Conservation (phyloP, 805 yeast species). For the Myxozyma vanderwaltii region DNA sequence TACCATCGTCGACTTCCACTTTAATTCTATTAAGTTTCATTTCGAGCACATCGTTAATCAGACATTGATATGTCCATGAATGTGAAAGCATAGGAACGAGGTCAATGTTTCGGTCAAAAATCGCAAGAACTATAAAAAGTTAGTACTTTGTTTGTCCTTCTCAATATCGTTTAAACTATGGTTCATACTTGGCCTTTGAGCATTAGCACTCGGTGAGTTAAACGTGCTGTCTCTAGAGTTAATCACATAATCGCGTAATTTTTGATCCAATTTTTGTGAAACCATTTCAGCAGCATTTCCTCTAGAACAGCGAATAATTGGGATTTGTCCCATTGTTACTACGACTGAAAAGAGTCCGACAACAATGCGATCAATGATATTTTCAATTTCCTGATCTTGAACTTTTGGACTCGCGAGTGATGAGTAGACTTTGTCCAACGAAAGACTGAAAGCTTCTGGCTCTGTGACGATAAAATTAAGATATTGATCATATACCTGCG, state of each 20-base stretch:
- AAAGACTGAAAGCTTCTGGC: conserved; percentile 83
- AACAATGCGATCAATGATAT: conserved; percentile 68
- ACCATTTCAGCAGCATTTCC: conserved; percentile 96
- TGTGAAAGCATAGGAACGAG: conserved; percentile 92
- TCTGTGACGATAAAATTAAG: conserved; percentile 90
- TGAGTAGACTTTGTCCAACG: conserved; percentile 64
- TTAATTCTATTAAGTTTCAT: conserved; percentile 81
- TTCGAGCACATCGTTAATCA: conserved; percentile 88
- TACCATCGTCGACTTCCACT: conserved; percentile 47
- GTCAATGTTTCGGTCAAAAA: conserved; percentile 87
- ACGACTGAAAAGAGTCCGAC: conserved; percentile 78
- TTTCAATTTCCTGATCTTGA: conserved; percentile 72
- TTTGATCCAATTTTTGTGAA: conserved; percentile 81
- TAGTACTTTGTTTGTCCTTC: no score
- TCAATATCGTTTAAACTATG: no score
- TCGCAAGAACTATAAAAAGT: conserved; percentile 59
- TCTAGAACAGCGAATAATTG: conserved; percentile 85
- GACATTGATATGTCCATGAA: conserved; percentile 96
- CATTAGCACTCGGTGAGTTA: conserved; percentile 13
- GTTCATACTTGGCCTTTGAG: conserved; percentile 22
- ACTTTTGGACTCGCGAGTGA: conserved; percentile 70
- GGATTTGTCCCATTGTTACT: conserved; percentile 54
- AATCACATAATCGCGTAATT: conserved; percentile 80
- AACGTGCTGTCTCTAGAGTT: conserved; percentile 53
- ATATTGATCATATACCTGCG: conserved; percentile 93